These are phyloP conservation scores for Starmerella sp. DNA, from an alignment of 805 yeast species.

Conservation along the genomic window DNA sequence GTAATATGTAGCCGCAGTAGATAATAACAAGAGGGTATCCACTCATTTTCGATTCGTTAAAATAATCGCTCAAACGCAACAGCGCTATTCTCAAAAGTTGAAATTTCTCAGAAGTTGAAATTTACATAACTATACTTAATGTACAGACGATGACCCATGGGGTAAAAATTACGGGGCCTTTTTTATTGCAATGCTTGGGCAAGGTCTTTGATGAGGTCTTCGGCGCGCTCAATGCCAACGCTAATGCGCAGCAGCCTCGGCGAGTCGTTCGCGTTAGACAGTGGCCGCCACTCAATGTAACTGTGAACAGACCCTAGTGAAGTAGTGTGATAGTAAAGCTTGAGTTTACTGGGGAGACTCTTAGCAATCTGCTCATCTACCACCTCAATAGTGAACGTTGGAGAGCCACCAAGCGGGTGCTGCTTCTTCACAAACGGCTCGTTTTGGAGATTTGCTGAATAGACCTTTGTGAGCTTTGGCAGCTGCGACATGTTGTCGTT, in stretches of 20 bases:
- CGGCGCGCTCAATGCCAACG: slow-evolving; percentile 78
- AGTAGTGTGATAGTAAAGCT: slow-evolving; percentile 76
- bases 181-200: slow-evolving; percentile 49
- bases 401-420: slow-evolving; percentile 84
- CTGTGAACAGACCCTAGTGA: slow-evolving; percentile 86
- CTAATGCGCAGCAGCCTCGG: slow-evolving; percentile 75
- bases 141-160: too few species aligned
- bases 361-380: slow-evolving; percentile 66
- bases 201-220: slow-evolving; percentile 62
- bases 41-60: too few species aligned
- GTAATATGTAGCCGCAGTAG: too few species aligned
- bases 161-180: too few species aligned
- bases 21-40: too few species aligned
- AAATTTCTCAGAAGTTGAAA: too few species aligned
- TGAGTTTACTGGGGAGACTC: slow-evolving; percentile 59
- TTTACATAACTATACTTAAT: too few species aligned
- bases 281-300: slow-evolving; percentile 75
- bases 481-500: slow-evolving; percentile 27
- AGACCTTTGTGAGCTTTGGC: slow-evolving; percentile 58
- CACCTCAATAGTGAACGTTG: slow-evolving; percentile 81
- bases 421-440: slow-evolving; percentile 59
- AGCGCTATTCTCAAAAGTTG: too few species aligned
- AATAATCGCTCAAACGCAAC: too few species aligned
- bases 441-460: slow-evolving; percentile 54
- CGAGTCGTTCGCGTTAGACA: slow-evolving; percentile 65